Conservation (phyloP, 2,329 filamentous ascomycete genomes). For the Esteya vermicola region DNA sequence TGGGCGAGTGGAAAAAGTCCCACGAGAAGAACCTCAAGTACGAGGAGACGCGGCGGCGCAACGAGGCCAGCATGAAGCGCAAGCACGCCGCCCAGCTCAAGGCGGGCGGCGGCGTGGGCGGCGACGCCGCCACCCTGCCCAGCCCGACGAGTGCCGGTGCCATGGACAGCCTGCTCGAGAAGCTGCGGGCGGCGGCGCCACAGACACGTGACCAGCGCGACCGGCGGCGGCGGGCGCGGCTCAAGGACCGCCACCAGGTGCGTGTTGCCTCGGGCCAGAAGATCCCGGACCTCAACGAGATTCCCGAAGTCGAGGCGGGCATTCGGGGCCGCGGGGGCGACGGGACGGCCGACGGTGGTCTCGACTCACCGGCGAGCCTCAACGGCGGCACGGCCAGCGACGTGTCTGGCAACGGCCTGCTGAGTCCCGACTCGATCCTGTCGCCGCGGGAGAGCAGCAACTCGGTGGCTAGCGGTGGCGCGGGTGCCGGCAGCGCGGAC, state of each 20-base stretch:
- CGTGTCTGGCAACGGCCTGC: background rate
- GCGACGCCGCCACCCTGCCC: conserved; percentile 30
- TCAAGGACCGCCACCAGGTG: conserved; percentile 84
- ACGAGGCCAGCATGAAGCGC: conserved; percentile 84
- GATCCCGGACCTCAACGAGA: conserved; percentile 60
- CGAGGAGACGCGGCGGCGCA: conserved; percentile 72
- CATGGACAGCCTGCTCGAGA: conserved; percentile 93
- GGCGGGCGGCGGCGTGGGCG: conserved; percentile 25
- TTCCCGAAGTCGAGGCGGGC: conserved; percentile 36
- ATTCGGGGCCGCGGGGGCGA: conserved; percentile 10
- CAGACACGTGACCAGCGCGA: conserved; percentile 83
- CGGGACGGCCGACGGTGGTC: conserved; percentile 17
- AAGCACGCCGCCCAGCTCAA: conserved; percentile 64
- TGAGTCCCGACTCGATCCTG: background rate
- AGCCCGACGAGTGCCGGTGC: conserved; percentile 69
- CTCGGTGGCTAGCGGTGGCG: conserved; percentile 4
- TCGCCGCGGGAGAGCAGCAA: background rate
- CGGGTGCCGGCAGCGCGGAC: conserved; percentile 31
- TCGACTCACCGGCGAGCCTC: conserved; percentile 10
- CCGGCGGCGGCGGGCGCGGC: conserved; percentile 66
- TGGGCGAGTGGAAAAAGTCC: conserved; percentile 91
- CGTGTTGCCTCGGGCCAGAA: conserved; percentile 80
- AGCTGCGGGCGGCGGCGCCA: conserved; percentile 82
- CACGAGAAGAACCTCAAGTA: conserved; percentile 76
- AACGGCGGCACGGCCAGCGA: background rate